Percentiles rank a stretch among this genome's conserved stretches.
phyloP scores from a whole-genome alignment of 805 yeast genomes.

The Yarrowia yakushimensis region DNA sequence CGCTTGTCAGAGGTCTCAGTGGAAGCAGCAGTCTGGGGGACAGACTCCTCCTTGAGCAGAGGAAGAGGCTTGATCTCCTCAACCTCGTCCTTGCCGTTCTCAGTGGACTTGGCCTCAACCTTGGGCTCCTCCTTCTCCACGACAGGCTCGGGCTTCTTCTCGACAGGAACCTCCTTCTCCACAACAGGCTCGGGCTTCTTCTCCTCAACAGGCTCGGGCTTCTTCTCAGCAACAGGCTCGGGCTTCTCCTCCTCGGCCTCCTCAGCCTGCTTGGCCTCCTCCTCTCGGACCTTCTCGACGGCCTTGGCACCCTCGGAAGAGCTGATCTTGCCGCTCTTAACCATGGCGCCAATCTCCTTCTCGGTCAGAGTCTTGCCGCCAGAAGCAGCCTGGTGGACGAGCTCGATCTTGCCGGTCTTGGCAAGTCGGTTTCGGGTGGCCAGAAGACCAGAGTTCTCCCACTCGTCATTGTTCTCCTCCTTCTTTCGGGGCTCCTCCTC shows the following conservation, averaged over 20 bases:
- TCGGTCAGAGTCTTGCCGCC: constrained; percentile 21
- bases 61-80: constrained; percentile 18
- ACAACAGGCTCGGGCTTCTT: constrained; percentile 5
- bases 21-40: neutral
- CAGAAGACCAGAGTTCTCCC: constrained; percentile 27
- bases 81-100: neutral
- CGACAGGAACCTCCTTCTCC: neutral
- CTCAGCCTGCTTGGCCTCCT: constrained; percentile 25
- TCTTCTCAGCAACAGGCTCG: neutral
- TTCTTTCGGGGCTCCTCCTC: constrained; percentile 27
- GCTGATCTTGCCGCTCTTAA: constrained; percentile 22
- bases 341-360: constrained; percentile 23
- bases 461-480: constrained; percentile 27
- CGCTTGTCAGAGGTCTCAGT: constrained; percentile 11
- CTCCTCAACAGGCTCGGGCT: constrained; percentile 2
- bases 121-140: neutral
- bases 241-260: constrained; percentile 9
- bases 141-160: neutral
- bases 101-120: neutral
- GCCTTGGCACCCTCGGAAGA: constrained; percentile 26
- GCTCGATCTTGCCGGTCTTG: constrained; percentile 28
- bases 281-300: constrained; percentile 25
- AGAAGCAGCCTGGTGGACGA: constrained; percentile 27
- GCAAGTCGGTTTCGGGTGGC: constrained; percentile 27
- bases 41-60: constrained; percentile 20